A percentile compares a stretch with the other conserved stretches of the same genome.
Conservation (phyloP, 1,284 basidiomycete species). For the Moesziomyces antarcticus region DNA sequence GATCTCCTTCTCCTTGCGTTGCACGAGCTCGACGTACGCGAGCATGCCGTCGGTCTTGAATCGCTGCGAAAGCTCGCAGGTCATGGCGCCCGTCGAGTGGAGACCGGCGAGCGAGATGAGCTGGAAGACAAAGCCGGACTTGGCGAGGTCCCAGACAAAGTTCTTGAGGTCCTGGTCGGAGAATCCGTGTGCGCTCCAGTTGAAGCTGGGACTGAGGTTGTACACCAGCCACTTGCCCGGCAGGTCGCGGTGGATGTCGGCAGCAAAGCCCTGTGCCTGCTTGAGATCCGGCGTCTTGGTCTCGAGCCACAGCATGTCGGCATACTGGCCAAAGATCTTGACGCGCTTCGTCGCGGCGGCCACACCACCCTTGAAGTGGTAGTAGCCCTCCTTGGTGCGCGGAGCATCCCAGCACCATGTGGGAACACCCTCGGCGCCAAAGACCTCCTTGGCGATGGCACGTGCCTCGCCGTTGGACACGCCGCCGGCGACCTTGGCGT, state of each 20-base stretch:
- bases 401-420: conserved; percentile 94
- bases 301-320: conserved; percentile 74
- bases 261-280: conserved; percentile 82
- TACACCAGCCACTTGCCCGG: conserved; percentile 91
- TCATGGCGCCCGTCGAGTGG: conserved; percentile 61
- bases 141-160: conserved; percentile 66
- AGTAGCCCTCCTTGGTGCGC: conserved; percentile 90
- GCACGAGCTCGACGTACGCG: conserved; percentile 65
- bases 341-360: conserved; percentile 85
- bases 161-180: conserved; percentile 71
- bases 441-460: conserved; percentile 77
- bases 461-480: conserved; percentile 82
- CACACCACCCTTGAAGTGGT: conserved; percentile 86
- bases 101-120: conserved; percentile 67
- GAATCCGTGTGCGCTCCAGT: conserved; percentile 87
- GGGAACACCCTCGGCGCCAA: conserved; percentile 74
- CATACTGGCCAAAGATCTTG: conserved; percentile 75
- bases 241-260: conserved; percentile 77
- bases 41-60: conserved; percentile 74
- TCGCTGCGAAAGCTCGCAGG: conserved; percentile 62
- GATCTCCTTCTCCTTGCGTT: conserved; percentile 66
- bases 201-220: conserved; percentile 92
- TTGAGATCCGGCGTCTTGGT: conserved; percentile 85
- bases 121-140: conserved; percentile 66
- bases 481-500: conserved; percentile 74